Conservation (phyloP, 2,329 filamentous ascomycete genomes). For the Colletotrichum kahawae region DNA sequence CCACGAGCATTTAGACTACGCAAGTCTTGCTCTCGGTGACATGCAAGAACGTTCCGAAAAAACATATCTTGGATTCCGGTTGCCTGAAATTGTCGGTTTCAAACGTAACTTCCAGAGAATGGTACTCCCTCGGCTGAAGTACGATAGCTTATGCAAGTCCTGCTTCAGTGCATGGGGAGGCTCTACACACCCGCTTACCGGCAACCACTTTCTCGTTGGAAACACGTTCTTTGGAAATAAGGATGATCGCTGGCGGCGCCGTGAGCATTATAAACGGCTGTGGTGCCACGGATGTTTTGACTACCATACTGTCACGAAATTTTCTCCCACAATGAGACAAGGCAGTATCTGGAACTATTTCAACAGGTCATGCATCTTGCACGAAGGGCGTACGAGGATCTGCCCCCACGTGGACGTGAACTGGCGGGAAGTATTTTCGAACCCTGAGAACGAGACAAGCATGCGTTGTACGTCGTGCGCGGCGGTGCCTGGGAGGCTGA, state of each 20-base stretch:
- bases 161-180: not conserved
- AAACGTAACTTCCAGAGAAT: not conserved
- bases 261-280: not conserved
- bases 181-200: not conserved
- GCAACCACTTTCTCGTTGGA: not conserved
- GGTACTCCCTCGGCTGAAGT: not conserved
- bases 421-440: not conserved
- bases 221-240: not conserved
- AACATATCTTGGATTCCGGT: not conserved
- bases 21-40: not conserved
- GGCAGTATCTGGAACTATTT: not conserved
- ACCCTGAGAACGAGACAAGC: not conserved
- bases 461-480: not conserved
- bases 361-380: not conserved
- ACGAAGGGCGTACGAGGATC: not conserved
- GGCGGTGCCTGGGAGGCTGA: not conserved
- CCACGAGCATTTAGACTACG: not conserved
- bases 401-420: not conserved
- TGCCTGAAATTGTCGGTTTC: not conserved
- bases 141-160: not conserved
- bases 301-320: not conserved
- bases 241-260: not conserved
- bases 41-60: not conserved
- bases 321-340: not conserved
- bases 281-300: not conserved